Percentiles rank a stretch among this genome's conserved stretches.
Conservation (phyloP, 2,329 filamentous ascomycete genomes). For the Triangularia setosa region DNA sequence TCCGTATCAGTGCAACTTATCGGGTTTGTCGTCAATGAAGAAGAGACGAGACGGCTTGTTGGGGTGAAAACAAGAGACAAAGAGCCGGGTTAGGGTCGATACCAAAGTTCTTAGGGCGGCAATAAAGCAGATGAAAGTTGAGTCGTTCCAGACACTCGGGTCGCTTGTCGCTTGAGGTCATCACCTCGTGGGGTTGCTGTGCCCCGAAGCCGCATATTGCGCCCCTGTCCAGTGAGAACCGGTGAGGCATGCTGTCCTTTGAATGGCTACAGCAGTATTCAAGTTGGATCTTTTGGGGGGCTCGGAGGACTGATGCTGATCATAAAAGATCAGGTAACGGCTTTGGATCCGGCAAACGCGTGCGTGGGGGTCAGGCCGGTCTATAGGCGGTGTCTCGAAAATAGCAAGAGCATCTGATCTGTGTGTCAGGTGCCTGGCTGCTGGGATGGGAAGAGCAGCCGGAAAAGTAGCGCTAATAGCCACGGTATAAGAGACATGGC, state of each 20-base stretch:
- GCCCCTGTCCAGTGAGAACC: background rate
- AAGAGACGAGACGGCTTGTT: background rate
- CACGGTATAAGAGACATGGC: background rate
- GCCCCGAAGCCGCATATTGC: background rate
- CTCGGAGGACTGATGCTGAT: background rate
- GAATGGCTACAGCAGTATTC: background rate
- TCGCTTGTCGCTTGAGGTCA: background rate
- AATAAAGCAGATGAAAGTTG: too few species aligned
- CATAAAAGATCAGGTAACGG: background rate
- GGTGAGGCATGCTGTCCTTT: background rate
- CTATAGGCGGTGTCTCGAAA: background rate
- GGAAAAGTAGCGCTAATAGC: background rate
- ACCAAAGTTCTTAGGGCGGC: too few species aligned
- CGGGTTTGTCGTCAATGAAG: background rate
- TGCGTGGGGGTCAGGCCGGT: background rate
- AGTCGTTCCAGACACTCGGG: constrained; percentile 1
- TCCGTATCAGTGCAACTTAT: background rate
- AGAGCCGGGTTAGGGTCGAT: too few species aligned
- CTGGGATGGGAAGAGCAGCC: background rate
- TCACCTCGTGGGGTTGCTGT: background rate
- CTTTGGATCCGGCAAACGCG: background rate
- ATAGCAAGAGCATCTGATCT: background rate
- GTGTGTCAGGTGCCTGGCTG: background rate
- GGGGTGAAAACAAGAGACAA: too few species aligned
- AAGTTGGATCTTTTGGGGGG: background rate